A percentile compares a stretch with the other conserved stretches of the same genome.
These are phyloP conservation scores for Leccinum boreale DNA, from an alignment of 768 basidiomycete genomes.

Conservation along the genomic window DNA sequence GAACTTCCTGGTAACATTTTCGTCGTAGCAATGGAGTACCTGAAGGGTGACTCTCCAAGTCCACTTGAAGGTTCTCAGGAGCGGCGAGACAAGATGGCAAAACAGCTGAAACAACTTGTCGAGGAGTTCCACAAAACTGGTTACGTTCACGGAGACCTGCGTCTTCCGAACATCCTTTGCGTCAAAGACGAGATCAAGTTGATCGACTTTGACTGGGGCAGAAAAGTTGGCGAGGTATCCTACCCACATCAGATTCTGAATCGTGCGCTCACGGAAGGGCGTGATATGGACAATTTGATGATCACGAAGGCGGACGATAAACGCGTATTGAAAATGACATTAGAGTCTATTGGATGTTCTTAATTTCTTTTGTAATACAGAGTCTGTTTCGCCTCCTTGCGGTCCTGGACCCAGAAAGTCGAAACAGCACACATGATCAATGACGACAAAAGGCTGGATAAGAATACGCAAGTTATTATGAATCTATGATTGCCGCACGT, in stretches of 20 bases:
- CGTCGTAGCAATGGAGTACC: neutral
- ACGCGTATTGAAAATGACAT: neutral
- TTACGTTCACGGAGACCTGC: neutral
- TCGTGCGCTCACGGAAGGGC: neutral
- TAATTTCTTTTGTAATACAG: neutral
- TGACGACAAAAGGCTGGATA: too few species aligned
- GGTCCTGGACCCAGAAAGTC: too few species aligned
- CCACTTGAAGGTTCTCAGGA: neutral
- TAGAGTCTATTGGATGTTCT: neutral
- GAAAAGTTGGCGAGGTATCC: neutral
- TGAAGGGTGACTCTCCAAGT: neutral
- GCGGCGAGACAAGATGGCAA: neutral
- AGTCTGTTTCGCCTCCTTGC: too few species aligned
- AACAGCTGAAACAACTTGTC: neutral
- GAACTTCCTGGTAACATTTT: neutral
- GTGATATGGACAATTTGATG: neutral
- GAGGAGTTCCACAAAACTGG: neutral
- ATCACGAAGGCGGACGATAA: neutral
- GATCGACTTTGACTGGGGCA: neutral
- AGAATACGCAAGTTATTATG: too few species aligned
- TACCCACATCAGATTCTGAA: neutral
- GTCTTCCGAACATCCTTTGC: neutral
- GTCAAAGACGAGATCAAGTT: neutral
- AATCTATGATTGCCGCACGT: too few species aligned
- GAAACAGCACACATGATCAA: too few species aligned